Evolutionary conservation across 2,329 filamentous ascomycete species (phyloP).

Genomic region (Pyricularia pennisetigena): DNA sequence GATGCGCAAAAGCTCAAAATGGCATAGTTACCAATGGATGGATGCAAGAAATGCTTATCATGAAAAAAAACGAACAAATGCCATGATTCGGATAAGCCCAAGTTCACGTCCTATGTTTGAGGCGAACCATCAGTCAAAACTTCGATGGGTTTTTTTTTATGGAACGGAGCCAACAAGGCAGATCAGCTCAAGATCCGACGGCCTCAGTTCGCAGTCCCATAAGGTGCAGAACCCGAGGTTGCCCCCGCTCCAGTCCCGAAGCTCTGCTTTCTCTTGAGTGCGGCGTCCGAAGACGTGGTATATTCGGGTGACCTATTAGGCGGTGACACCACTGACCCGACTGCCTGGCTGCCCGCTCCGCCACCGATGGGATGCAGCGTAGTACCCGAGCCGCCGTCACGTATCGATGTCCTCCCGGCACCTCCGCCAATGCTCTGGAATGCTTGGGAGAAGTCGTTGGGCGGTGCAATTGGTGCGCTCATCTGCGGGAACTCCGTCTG

Average conservation of each 20-base stretch:
- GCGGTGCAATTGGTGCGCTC: constrained; percentile 42
- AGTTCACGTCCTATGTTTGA: not conserved
- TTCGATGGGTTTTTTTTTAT: not conserved
- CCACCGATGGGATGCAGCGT: not conserved
- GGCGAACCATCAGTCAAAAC: not conserved
- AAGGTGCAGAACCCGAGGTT: not conserved
- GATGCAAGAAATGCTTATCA: not conserved
- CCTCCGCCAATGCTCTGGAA: constrained; percentile 29
- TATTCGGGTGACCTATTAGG: not conserved
- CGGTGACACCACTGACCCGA: not conserved
- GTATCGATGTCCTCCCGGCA: constrained; percentile 29
- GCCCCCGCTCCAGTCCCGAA: not conserved
- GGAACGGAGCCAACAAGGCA: not conserved
- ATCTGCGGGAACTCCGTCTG: constrained; percentile 40
- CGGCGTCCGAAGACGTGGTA: not conserved
- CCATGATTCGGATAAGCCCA: not conserved
- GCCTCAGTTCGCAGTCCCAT: not conserved
- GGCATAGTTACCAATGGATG: not conserved
- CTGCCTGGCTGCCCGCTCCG: not conserved
- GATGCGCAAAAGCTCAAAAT: not conserved
- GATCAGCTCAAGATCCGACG: not conserved
- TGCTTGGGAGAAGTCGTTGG: constrained; percentile 41
- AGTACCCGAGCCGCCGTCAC: constrained; percentile 20
- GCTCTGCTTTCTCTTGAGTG: not conserved
- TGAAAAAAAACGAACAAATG: not conserved